Percentiles rank a stretch among this genome's conserved stretches.
phyloP scores from a whole-genome alignment of 352 stramenopile species.

The Pythium oligandrum region DNA sequence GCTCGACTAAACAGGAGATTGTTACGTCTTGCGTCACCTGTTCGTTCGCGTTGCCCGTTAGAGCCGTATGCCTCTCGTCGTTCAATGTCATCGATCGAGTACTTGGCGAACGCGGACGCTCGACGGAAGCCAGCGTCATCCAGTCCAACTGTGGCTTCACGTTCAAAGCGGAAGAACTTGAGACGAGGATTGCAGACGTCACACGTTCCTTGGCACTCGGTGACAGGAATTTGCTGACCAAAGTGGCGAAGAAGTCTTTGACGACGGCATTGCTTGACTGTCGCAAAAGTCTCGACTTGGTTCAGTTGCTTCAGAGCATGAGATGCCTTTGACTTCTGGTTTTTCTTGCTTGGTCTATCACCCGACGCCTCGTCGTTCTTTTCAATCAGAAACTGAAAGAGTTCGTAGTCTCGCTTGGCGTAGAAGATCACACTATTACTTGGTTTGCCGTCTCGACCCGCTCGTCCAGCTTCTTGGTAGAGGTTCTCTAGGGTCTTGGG shows the following conservation, averaged over 20 bases:
- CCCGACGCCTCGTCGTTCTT: constrained; percentile 17
- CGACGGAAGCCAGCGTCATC: background rate
- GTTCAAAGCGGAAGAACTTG: constrained; percentile 40
- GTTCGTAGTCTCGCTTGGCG: constrained; percentile 36
- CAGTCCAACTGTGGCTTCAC: background rate
- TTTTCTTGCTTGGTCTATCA: constrained; percentile 3
- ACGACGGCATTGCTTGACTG: constrained; percentile 42
- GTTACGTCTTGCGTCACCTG: constrained; percentile 30
- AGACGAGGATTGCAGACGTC: constrained; percentile 59
- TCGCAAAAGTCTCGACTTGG: constrained; percentile 38
- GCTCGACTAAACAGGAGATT: constrained; percentile 40
- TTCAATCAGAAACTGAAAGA: constrained; percentile 42
- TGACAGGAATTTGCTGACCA: constrained; percentile 37
- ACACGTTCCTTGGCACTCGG: constrained; percentile 39
- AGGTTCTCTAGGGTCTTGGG: constrained; percentile 93
- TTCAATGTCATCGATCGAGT: constrained; percentile 8
- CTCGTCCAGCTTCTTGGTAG: constrained; percentile 95
- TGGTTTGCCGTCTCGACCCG: constrained; percentile 89
- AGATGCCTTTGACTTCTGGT: constrained; percentile 3
- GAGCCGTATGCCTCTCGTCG: too few relatives aligned
- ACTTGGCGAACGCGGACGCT: background rate
- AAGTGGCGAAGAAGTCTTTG: constrained; percentile 54
- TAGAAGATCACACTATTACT: constrained; percentile 87
- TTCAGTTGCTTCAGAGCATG: constrained; percentile 32
- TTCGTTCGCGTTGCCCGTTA: constrained; percentile 11